A percentile compares a stretch with the other conserved stretches of the same genome.
phyloP scores from a whole-genome alignment of 768 basidiomycete species.

The Gyrodon lividus region DNA sequence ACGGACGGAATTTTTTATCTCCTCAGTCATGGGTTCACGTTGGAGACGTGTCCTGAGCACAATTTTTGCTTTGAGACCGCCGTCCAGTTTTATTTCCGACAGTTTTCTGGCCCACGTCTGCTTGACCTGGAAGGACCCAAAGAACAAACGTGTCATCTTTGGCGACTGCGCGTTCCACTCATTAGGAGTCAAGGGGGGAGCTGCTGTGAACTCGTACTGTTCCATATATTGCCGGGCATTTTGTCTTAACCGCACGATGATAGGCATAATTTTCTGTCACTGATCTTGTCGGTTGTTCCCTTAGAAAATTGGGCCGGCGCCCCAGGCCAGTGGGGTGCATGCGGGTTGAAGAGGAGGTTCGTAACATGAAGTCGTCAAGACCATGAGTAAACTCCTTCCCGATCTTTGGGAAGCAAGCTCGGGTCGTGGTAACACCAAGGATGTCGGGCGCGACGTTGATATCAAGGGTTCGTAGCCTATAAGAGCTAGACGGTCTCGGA shows the following conservation, averaged over 20 bases:
- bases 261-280: slow-evolving; percentile 14
- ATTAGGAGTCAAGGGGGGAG: slow-evolving; percentile 1
- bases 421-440: slow-evolving; percentile 6
- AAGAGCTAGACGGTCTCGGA: slow-evolving; percentile 5
- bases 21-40: slow-evolving; percentile 7
- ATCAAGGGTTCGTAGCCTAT: slow-evolving; percentile 9
- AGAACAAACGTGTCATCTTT: slow-evolving; percentile 1
- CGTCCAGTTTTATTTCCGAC: neutral
- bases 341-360: slow-evolving; percentile 6
- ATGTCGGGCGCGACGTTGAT: slow-evolving; percentile 6
- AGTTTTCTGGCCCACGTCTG: slow-evolving; percentile 11
- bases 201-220: slow-evolving; percentile 13
- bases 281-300: slow-evolving; percentile 1
- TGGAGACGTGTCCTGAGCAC: slow-evolving; percentile 9
- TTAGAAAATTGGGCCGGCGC: slow-evolving; percentile 9
- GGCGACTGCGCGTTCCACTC: slow-evolving; percentile 8
- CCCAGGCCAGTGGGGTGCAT: slow-evolving; percentile 14
- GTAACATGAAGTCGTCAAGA: slow-evolving; percentile 15
- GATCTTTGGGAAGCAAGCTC: slow-evolving; percentile 3
- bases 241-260: slow-evolving; percentile 10
- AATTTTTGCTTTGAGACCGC: slow-evolving; percentile 8
- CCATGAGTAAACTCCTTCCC: slow-evolving; percentile 8
- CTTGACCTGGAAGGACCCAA: slow-evolving; percentile 4
- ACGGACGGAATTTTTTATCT: no score
- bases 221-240: slow-evolving; percentile 12